These are phyloP conservation scores for Elymus sibiricus DNA, from an alignment of 176 grass and related monocot genomes.

Conservation along the genomic window DNA sequence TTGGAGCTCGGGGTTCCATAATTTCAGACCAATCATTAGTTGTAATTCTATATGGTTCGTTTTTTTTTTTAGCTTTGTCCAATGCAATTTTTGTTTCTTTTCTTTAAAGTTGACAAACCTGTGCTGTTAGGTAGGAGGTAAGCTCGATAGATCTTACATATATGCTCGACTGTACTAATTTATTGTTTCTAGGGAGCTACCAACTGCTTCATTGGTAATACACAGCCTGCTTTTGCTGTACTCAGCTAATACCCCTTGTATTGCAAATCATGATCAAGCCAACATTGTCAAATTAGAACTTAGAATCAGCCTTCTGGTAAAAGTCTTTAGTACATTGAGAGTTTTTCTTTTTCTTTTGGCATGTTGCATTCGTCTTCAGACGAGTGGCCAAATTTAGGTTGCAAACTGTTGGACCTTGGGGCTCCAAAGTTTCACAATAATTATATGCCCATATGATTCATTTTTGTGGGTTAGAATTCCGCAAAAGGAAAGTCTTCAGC, in stretches of 20 bases:
- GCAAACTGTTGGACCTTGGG: background rate
- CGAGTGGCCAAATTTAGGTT: slow-evolving; percentile 10
- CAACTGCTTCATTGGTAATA: background rate
- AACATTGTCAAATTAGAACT: background rate
- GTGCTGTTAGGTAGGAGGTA: slow-evolving; percentile 5
- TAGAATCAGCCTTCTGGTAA: background rate
- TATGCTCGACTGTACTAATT: slow-evolving; percentile 3
- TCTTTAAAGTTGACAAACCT: background rate
- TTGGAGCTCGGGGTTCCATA: background rate
- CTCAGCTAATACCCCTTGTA: background rate
- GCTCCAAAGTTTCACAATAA: background rate
- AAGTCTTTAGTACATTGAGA: background rate
- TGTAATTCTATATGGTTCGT: background rate
- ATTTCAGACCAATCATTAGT: background rate
- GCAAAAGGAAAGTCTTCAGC: background rate
- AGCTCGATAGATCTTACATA: background rate
- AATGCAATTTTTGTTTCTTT: background rate
- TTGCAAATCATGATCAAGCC: background rate
- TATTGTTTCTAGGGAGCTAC: background rate
- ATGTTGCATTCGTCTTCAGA: background rate
- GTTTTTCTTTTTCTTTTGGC: background rate
- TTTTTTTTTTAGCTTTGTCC: slow-evolving; percentile 12
- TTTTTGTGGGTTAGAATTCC: background rate
- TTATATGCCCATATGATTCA: background rate
- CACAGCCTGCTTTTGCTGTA: background rate